Evolutionary conservation across 345 rosid species (phyloP).

Genomic region (Citrus trifoliata): DNA sequence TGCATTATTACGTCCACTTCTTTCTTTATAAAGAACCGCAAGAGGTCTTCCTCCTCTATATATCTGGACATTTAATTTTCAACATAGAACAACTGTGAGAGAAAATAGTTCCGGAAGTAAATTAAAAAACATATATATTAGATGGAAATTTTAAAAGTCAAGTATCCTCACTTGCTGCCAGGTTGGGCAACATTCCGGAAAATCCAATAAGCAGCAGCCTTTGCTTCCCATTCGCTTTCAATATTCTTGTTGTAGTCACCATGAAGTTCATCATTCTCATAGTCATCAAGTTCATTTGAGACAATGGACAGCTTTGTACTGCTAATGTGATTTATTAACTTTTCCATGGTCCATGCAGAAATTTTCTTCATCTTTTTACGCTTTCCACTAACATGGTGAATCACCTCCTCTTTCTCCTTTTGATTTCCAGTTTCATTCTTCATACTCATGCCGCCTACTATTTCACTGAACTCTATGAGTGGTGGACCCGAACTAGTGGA

Average conservation of each 20-base stretch:
- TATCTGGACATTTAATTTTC: conserved; percentile 23
- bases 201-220: conserved; percentile 52
- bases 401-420: conserved; percentile 43
- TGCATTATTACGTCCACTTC: conserved; percentile 41
- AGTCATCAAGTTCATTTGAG: conserved; percentile 41
- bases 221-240: conserved; percentile 62
- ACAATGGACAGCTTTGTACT: conserved; percentile 41
- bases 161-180: conserved; percentile 32
- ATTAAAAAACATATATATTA: no score
- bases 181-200: conserved; percentile 58
- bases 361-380: conserved; percentile 53
- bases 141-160: not conserved
- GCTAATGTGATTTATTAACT: conserved; percentile 42
- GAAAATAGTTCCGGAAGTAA: no score
- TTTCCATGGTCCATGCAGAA: conserved; percentile 79
- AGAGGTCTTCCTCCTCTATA: conserved; percentile 61
- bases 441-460: conserved; percentile 30
- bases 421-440: conserved; percentile 12
- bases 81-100: conserved; percentile 7
- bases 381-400: conserved; percentile 44
- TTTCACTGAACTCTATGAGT: conserved; percentile 39
- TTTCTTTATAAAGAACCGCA: conserved; percentile 56
- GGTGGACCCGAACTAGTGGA: conserved; percentile 52
- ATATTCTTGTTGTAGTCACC: conserved; percentile 27
- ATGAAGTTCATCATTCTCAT: not conserved